These are phyloP conservation scores for Cornus controversa DNA, from an alignment of 148 eudicot genomes.

Conservation along the genomic window DNA sequence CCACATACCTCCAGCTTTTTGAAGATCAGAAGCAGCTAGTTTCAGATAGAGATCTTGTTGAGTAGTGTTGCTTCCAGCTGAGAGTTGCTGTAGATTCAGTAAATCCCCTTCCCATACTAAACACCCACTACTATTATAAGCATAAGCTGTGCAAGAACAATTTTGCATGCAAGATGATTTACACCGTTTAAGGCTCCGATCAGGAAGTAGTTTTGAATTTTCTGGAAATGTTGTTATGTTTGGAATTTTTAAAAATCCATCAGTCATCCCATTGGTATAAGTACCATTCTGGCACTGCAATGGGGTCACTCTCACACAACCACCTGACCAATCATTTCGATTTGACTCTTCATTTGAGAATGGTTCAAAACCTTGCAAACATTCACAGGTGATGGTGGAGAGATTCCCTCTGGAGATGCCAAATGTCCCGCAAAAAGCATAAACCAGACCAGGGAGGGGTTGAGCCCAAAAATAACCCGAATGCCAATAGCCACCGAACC, in stretches of 20 bases:
- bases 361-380: conserved; percentile 17
- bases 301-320: conserved; percentile 13
- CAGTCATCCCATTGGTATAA: neutral
- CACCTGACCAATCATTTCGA: neutral
- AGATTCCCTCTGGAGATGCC: neutral
- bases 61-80: neutral
- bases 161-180: conserved; percentile 9
- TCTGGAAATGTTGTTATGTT: neutral
- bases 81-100: neutral
- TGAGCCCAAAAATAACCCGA: neutral
- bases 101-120: conserved; percentile 14
- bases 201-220: neutral
- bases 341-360: neutral
- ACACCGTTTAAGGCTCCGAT: neutral
- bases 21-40: conserved; percentile 21
- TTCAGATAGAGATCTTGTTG: conserved; percentile 10
- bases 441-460: neutral
- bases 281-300: conserved; percentile 8
- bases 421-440: conserved; percentile 17
- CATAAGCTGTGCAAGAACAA: conserved; percentile 23
- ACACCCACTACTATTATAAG: conserved; percentile 10
- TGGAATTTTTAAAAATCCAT: conserved; percentile 8
- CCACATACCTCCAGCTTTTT: conserved; percentile 5
- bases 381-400: neutral
- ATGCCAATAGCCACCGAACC: neutral